Conservation (phyloP, 1,284 basidiomycete species). For the Heliocybe sulcata region DNA sequence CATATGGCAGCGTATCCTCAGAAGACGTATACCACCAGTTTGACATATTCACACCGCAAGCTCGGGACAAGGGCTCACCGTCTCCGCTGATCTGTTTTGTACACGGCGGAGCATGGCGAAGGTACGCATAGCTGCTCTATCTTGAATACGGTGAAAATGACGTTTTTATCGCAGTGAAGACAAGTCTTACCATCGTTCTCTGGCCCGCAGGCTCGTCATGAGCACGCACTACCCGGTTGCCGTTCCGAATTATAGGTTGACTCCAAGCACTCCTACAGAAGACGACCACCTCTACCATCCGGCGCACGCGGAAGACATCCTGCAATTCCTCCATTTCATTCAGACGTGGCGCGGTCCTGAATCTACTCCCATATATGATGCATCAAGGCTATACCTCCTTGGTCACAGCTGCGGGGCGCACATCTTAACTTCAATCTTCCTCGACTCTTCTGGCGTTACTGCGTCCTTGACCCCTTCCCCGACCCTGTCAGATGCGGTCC, state of each 20-base stretch:
- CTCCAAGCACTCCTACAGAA: conserved; percentile 29
- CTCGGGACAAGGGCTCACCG: conserved; percentile 1
- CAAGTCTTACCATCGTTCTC: conserved; percentile 47
- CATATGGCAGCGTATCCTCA: conserved; percentile 26
- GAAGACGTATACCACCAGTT: conserved; percentile 31
- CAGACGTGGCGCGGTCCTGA: conserved; percentile 28
- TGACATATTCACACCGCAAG: conserved; percentile 36
- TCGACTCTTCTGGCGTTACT: conserved; percentile 38
- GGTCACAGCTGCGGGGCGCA: conserved; percentile 79
- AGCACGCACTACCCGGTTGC: conserved; percentile 50
- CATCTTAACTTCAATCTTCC: conserved; percentile 65
- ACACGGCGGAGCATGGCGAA: conserved; percentile 76
- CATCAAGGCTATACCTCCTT: conserved; percentile 37
- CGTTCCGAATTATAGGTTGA: conserved; percentile 71
- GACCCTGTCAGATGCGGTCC: conserved; percentile 37
- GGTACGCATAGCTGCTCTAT: conserved; percentile 34
- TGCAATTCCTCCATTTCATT: conserved; percentile 53
- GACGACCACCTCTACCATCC: conserved; percentile 50
- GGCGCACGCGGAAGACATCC: conserved; percentile 58
- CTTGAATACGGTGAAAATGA: conserved; percentile 3
- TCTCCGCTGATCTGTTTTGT: conserved; percentile 42
- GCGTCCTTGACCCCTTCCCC: conserved; percentile 38
- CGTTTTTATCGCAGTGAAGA: conserved; percentile 46
- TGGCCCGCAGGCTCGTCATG: conserved; percentile 45
- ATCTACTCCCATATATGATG: conserved; percentile 27